Evolutionary conservation across 1,284 basidiomycete species (phyloP).

Genomic region (Ceratobasidium sp.): DNA sequence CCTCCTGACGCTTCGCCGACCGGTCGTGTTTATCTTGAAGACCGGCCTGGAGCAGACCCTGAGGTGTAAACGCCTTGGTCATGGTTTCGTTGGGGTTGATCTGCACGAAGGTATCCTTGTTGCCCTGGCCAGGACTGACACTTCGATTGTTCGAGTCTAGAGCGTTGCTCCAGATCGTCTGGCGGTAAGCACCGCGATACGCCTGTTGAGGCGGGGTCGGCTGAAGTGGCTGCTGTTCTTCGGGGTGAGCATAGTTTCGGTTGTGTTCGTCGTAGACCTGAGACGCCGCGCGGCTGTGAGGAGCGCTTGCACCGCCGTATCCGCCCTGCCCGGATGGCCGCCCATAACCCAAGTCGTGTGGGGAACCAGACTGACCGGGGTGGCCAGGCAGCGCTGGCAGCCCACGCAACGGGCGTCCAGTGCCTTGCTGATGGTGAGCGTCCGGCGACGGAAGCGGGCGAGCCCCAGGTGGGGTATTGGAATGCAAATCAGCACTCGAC

Average conservation of each 20-base stretch:
- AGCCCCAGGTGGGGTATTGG: constrained; percentile 51
- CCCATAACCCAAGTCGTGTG: constrained; percentile 36
- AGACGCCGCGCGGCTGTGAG: constrained; percentile 43
- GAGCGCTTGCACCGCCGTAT: constrained; percentile 16
- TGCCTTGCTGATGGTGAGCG: constrained; percentile 47
- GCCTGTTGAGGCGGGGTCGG: constrained; percentile 41
- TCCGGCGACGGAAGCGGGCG: constrained; percentile 51
- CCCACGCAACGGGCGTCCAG: constrained; percentile 51
- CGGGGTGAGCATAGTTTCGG: constrained; percentile 25
- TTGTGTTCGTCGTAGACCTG: constrained; percentile 47
- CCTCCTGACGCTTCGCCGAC: constrained; percentile 95
- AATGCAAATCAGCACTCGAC: constrained; percentile 37
- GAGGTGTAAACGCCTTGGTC: constrained; percentile 94
- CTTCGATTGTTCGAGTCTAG: constrained; percentile 75
- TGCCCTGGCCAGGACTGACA: constrained; percentile 58
- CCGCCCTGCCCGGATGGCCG: constrained; percentile 2
- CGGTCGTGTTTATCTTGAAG: constrained; percentile 96
- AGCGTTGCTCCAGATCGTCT: constrained; percentile 86
- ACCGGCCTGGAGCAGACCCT: constrained; percentile 94
- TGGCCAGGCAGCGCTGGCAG: constrained; percentile 52
- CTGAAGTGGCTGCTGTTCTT: constrained; percentile 49
- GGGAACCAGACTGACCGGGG: constrained; percentile 24
- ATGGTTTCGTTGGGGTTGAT: constrained; percentile 78
- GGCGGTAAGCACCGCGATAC: constrained; percentile 58
- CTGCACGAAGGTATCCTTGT: constrained; percentile 84